These are phyloP conservation scores for Thoreauomyces humboldtii DNA, from an alignment of 192 early-diverging fungal genomes.

Conservation along the genomic window DNA sequence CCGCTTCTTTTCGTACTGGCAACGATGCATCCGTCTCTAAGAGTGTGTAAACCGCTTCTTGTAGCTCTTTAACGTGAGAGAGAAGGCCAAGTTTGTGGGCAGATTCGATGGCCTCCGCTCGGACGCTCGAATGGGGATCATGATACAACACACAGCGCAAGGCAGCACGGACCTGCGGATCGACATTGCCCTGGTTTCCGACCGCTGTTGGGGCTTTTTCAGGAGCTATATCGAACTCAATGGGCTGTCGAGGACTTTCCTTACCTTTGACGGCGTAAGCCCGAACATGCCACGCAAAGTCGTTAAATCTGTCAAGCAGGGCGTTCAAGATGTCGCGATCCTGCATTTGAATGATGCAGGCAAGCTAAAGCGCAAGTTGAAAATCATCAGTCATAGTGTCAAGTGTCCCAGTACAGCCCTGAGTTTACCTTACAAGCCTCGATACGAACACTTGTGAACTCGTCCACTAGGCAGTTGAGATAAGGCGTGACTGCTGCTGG, in stretches of 20 bases:
- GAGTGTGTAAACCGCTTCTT: conserved; percentile 37
- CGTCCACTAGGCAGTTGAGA: conserved; percentile 40
- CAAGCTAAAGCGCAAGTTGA: conserved; percentile 28
- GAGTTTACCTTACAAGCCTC: conserved; percentile 51
- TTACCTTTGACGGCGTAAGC: conserved; percentile 51
- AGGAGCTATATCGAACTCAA: neutral
- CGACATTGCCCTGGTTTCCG: conserved; percentile 32
- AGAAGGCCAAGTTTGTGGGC: conserved; percentile 35
- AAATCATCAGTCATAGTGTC: neutral
- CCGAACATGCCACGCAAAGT: conserved; percentile 43
- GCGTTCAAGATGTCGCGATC: conserved; percentile 35
- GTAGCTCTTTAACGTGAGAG: conserved; percentile 24
- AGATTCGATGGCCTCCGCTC: conserved; percentile 47
- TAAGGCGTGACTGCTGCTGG: conserved; percentile 23
- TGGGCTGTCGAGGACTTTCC: neutral
- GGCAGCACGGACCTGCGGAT: conserved; percentile 40
- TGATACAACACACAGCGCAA: conserved; percentile 47
- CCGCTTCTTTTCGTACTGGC: conserved; percentile 42
- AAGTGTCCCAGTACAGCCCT: neutral
- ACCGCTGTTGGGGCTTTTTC: conserved; percentile 28
- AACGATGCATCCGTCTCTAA: conserved; percentile 38
- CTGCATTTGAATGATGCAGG: conserved; percentile 33
- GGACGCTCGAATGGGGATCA: conserved; percentile 37
- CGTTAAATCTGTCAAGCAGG: conserved; percentile 38
- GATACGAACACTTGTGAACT: conserved; percentile 41